A percentile compares a stretch with the other conserved stretches of the same genome.
Conservation (phyloP, 108 stramenopile species). For the Fragilaria crotonensis region DNA sequence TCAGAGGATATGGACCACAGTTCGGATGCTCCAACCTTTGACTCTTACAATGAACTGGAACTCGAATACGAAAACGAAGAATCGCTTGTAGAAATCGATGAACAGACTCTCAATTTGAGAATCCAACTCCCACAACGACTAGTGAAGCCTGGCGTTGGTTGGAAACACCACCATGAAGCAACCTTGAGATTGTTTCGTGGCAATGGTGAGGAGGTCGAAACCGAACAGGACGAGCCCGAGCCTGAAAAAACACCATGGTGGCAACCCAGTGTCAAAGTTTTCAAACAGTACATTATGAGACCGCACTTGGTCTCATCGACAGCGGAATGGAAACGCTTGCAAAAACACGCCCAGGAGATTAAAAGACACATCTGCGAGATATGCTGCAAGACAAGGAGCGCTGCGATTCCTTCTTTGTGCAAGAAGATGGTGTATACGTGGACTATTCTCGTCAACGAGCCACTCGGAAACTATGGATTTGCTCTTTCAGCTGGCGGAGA, state of each 20-base stretch:
- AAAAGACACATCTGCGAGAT: slow-evolving; percentile 63
- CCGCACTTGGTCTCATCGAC: slow-evolving; percentile 50
- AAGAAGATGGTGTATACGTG: slow-evolving; percentile 83
- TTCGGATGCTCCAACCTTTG: no score
- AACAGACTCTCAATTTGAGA: no score
- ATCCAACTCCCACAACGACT: slow-evolving; percentile 20
- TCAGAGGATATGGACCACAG: no score
- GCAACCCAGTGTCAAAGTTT: background rate
- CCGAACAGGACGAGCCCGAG: no score
- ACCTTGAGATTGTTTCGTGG: no score
- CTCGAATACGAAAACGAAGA: no score
- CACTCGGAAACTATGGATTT: slow-evolving; percentile 74
- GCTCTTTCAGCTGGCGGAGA: slow-evolving; percentile 63
- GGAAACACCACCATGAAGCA: slow-evolving; percentile 41
- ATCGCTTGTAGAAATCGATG: no score
- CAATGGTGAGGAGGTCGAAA: no score
- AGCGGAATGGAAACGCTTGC: slow-evolving; percentile 65
- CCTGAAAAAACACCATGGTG: slow-evolving; percentile 17
- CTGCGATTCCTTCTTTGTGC: slow-evolving; percentile 63
- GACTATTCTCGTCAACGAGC: slow-evolving; percentile 84
- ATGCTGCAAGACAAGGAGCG: slow-evolving; percentile 61
- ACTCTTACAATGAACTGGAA: no score
- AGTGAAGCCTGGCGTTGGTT: slow-evolving; percentile 18
- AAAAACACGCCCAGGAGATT: slow-evolving; percentile 60
- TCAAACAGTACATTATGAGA: background rate